Evolutionary conservation across 2,329 filamentous ascomycete genomes (phyloP), one percentile per base, ranked within the genome.

Genomic region (Chrysosporium keratinophilum): DNA sequence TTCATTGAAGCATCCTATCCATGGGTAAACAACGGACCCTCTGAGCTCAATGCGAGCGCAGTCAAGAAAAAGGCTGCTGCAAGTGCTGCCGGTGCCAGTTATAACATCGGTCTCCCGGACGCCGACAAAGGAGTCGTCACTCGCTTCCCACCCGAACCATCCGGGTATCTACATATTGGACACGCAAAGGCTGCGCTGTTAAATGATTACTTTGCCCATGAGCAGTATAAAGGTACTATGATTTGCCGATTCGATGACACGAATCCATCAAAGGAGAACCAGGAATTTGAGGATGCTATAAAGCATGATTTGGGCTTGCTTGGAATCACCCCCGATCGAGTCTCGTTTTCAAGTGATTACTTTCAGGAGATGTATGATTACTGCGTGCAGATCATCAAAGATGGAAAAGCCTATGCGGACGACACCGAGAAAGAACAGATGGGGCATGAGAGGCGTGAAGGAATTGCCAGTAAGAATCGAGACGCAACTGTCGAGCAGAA

Each of bases 201-300:
- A 54, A 95, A 93, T 74, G 90, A 97, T 69, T 97, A 95, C 77
- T 97, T 97, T 63, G 91, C 89, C 43, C 89, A 96, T 70, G 85
- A 89, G 68, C 87, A 88, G 62, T 95, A 95, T 76, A 84, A 91
- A 57, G 93, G 93, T 64, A 94, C 85, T 64, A 78, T 98, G 63
- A 83, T 94, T 56, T 81, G 97, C 48, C 87, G 93, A 56, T 93
- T 98, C 65, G 93, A 98, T 67, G 93, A 98, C 67, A 98, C 93
- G 54, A 98, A 98, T 72, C 93, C 93, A 6, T 84, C 86, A 56
- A 97, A 97, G 70, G 93, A 98, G 77, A 96, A 95, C 76, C 83
- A 91, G 68, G 93, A 97, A 74, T 98, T 85, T 69, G 85, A 97
- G 68, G 89, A 97, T 71, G 80, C 89, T 4, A 98, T 98, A 58